These are phyloP conservation scores for Papilionanthe hybrid DNA, from an alignment of 116 monocot genomes.

Conservation along the genomic window DNA sequence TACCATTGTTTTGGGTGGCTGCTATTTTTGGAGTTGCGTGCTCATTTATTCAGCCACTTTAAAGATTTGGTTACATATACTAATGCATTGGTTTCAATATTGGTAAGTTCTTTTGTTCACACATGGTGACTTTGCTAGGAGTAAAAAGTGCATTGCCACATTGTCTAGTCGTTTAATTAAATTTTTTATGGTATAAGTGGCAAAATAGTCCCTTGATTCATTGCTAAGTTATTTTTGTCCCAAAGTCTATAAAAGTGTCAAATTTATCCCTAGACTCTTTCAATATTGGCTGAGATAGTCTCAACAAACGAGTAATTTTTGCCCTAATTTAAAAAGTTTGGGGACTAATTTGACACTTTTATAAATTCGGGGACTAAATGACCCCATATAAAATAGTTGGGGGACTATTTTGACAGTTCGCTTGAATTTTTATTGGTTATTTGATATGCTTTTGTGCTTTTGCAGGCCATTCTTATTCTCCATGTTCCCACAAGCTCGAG, in stretches of 20 bases:
- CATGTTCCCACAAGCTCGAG: slow-evolving; percentile 69
- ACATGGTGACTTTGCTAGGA: background rate
- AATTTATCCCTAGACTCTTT: too few species aligned
- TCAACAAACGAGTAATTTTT: too few species aligned
- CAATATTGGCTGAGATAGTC: too few species aligned
- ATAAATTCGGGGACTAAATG: too few species aligned
- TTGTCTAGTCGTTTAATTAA: too few species aligned
- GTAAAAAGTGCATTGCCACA: background rate
- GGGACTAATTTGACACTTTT: too few species aligned
- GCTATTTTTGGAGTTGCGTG: slow-evolving; percentile 76
- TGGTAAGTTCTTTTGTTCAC: slow-evolving; percentile 49
- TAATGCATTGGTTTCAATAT: slow-evolving; percentile 73
- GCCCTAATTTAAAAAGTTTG: too few species aligned
- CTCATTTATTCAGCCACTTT: slow-evolving; percentile 57
- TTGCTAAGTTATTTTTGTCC: too few species aligned
- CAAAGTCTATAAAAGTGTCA: too few species aligned
- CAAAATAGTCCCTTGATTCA: too few species aligned
- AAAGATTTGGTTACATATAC: slow-evolving; percentile 84
- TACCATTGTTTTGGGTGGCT: slow-evolving; percentile 93
- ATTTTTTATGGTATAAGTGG: background rate
- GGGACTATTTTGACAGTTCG: too few species aligned
- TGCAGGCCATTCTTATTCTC: slow-evolving; percentile 73
- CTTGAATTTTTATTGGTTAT: background rate
- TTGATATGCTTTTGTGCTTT: background rate
- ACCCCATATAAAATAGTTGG: too few species aligned